phyloP scores from a whole-genome alignment of 2,329 filamentous ascomycete species.

The Escovopsis sp. region DNA sequence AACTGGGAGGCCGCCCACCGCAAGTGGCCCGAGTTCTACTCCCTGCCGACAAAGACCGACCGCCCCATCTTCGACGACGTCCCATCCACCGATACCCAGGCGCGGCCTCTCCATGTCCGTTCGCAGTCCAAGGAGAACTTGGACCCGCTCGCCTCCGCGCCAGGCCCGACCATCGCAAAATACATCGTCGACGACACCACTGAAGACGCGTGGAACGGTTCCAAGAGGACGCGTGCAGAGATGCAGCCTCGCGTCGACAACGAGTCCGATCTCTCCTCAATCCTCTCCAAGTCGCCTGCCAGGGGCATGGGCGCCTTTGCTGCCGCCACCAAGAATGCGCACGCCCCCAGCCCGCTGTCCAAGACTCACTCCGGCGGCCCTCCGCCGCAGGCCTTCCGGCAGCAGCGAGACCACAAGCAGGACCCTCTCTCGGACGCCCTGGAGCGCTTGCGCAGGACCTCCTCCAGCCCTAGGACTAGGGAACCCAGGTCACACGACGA shows the following conservation, averaged over 20 bases:
- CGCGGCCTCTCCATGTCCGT: slow-evolving; percentile 21
- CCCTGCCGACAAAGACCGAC: slow-evolving; percentile 21
- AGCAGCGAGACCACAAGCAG: slow-evolving; percentile 12
- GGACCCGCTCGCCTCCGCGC: slow-evolving; percentile 18
- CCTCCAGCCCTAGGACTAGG: slow-evolving; percentile 16
- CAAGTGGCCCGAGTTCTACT: slow-evolving; percentile 38
- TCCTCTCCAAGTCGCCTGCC: slow-evolving; percentile 26
- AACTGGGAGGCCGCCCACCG: slow-evolving; percentile 32
- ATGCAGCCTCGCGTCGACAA: slow-evolving; percentile 41
- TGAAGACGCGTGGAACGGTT: slow-evolving; percentile 24
- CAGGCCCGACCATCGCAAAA: slow-evolving; percentile 12
- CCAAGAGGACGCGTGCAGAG: slow-evolving; percentile 29
- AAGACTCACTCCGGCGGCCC: slow-evolving; percentile 20
- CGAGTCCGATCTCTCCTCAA: slow-evolving; percentile 34
- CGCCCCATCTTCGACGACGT: slow-evolving; percentile 15
- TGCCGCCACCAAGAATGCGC: slow-evolving; percentile 14
- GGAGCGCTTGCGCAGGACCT: slow-evolving; percentile 21
- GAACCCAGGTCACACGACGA: slow-evolving; percentile 11
- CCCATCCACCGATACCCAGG: slow-evolving; percentile 13
- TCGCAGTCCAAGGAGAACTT: slow-evolving; percentile 30
- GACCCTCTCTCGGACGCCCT: slow-evolving; percentile 20
- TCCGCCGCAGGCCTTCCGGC: slow-evolving; percentile 14
- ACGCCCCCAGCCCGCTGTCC: slow-evolving; percentile 23
- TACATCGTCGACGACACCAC: slow-evolving; percentile 29
- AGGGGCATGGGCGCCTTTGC: slow-evolving; percentile 13